phyloP scores from a whole-genome alignment of 331 rosid genomes.

The Saraca asoca region DNA sequence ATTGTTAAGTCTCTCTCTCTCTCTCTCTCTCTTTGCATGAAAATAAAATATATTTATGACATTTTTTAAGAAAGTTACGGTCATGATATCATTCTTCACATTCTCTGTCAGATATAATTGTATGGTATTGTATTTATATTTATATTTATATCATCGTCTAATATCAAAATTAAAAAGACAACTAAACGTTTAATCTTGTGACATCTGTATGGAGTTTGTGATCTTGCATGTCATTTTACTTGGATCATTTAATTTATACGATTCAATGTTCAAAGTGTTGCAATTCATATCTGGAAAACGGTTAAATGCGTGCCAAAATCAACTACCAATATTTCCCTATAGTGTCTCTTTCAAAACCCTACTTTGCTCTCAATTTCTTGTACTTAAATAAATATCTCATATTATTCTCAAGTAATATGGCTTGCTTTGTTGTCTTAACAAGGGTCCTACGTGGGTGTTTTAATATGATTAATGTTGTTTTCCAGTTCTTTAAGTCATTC shows the following conservation, averaged over 20 bases:
- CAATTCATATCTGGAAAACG: constrained; percentile 6
- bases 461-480: not conserved
- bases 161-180: too few relatives aligned
- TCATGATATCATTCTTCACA: too few relatives aligned
- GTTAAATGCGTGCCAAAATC: constrained; percentile 28
- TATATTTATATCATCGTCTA: too few relatives aligned
- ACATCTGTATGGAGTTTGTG: constrained; percentile 26
- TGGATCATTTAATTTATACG: not conserved
- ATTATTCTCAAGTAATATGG: not conserved
- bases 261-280: not conserved
- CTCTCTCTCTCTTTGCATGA: too few relatives aligned
- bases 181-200: not conserved
- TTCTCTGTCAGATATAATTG: too few relatives aligned
- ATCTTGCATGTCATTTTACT: constrained; percentile 10
- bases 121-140: too few relatives aligned
- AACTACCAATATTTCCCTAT: not conserved
- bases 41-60: too few relatives aligned
- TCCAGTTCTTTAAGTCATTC: not conserved
- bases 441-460: not conserved
- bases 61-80: too few relatives aligned
- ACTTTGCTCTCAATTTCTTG: not conserved
- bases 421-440: not conserved
- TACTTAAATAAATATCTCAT: too few relatives aligned
- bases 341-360: constrained; percentile 18
- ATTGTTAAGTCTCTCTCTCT: too few relatives aligned